Evolutionary conservation across 2,329 filamentous ascomycete genomes (phyloP).

Genomic region (Dactylellina haptotyla): DNA sequence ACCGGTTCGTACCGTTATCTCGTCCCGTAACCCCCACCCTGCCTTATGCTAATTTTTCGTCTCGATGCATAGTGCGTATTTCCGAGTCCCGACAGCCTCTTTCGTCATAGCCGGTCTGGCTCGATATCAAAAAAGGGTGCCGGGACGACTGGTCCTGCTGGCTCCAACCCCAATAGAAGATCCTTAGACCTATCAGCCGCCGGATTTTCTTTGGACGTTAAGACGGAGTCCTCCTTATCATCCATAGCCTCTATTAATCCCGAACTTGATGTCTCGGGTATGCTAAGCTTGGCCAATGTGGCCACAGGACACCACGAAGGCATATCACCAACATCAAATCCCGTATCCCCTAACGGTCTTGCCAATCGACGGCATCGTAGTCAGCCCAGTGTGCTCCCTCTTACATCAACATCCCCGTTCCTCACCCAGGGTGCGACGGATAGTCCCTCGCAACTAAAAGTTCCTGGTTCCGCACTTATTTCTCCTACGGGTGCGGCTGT

Average conservation of each 20-base stretch:
- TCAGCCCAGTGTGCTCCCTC: conserved; percentile 42
- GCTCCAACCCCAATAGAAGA: conserved; percentile 42
- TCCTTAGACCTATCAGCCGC: conserved; percentile 49
- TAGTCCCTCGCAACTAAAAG: conserved; percentile 44
- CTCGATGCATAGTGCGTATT: conserved; percentile 48
- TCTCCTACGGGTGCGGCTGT: conserved; percentile 54
- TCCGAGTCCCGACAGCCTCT: conserved; percentile 52
- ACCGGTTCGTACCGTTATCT: conserved; percentile 40
- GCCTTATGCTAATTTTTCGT: conserved; percentile 23
- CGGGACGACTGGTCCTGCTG: conserved; percentile 20
- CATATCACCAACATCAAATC: conserved; percentile 47
- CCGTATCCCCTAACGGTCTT: conserved; percentile 50
- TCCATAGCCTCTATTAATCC: conserved; percentile 49
- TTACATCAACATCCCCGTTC: conserved; percentile 36
- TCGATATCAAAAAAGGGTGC: conserved; percentile 52
- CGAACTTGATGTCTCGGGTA: conserved; percentile 53
- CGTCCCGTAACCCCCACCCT: conserved; percentile 36
- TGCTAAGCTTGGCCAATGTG: conserved; percentile 51
- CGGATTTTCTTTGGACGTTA: conserved; percentile 44
- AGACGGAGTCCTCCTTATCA: conserved; percentile 34
- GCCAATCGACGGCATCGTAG: conserved; percentile 43
- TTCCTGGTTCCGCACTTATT: conserved; percentile 45
- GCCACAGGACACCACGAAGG: conserved; percentile 52
- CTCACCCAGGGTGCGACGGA: conserved; percentile 34
- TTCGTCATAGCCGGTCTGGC: conserved; percentile 57